Evolutionary conservation across 2,329 filamentous ascomycete species (phyloP).

Genomic region (Arthroderma sp.): DNA sequence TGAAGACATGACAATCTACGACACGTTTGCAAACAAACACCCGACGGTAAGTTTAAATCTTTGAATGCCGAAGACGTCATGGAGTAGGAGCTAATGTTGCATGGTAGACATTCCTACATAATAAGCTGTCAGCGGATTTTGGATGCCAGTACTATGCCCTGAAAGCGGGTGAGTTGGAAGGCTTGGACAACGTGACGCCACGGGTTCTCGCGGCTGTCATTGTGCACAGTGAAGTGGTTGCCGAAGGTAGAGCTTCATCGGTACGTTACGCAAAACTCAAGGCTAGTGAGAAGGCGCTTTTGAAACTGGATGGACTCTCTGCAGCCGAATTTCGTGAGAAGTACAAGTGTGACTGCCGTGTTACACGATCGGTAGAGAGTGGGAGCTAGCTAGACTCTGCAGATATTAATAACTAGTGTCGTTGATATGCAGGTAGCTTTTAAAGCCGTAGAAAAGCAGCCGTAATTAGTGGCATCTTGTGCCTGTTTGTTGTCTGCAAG

Average conservation of each 20-base stretch:
- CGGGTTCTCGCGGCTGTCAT: constrained; percentile 57
- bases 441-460: neutral
- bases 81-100: constrained; percentile 1
- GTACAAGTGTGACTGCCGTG: constrained; percentile 52
- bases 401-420: neutral
- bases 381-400: neutral
- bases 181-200: constrained; percentile 32
- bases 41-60: constrained; percentile 42
- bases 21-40: constrained; percentile 74
- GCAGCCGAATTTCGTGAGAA: constrained; percentile 45
- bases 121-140: constrained; percentile 50
- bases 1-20: constrained; percentile 72
- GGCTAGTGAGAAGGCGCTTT: constrained; percentile 29
- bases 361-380: constrained; percentile 8
- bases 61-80: neutral
- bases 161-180: constrained; percentile 33
- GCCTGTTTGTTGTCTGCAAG: constrained; percentile 2
- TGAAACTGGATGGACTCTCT: constrained; percentile 35
- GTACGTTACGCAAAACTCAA: constrained; percentile 59
- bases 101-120: constrained; percentile 49
- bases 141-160: constrained; percentile 48
- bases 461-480: neutral
- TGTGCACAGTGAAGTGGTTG: constrained; percentile 59
- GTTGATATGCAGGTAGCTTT: too few relatives aligned
- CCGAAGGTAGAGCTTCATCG: constrained; percentile 47